Evolutionary conservation across 2,329 filamentous ascomycete genomes (phyloP).

Genomic region (Orbilia javanica): DNA sequence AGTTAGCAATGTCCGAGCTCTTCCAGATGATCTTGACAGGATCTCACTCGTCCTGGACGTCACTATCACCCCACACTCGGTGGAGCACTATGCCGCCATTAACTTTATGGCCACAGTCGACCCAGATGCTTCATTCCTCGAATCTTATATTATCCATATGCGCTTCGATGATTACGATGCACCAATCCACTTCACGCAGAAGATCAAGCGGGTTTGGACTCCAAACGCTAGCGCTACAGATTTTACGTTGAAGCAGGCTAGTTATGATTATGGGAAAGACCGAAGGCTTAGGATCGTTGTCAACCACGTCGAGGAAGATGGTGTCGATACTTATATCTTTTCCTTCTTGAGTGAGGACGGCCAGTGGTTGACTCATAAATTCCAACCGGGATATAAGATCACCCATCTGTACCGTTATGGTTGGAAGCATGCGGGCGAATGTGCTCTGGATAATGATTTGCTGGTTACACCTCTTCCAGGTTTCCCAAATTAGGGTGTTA

Average conservation of each 20-base stretch:
- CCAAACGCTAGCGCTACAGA: not conserved
- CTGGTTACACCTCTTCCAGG: not conserved
- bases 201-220: not conserved
- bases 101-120: not conserved
- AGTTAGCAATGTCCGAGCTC: not conserved
- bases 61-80: not conserved
- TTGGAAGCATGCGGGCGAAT: not conserved
- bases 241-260: conserved; percentile 8
- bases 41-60: not conserved
- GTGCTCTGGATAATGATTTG: conserved; percentile 1
- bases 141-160: not conserved
- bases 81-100: not conserved
- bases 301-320: not conserved
- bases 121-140: not conserved
- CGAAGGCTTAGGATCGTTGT: not conserved
- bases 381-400: not conserved
- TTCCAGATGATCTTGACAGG: not conserved
- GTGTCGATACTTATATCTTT: not conserved
- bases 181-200: conserved; percentile 10
- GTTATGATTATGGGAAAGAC: not conserved
- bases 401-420: not conserved
- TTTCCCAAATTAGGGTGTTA: not conserved
- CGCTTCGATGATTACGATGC: not conserved
- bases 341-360: not conserved
- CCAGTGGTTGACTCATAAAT: conserved; percentile 11